phyloP scores from a whole-genome alignment of 306 rosid species.

The Phaseolus lunatus region DNA sequence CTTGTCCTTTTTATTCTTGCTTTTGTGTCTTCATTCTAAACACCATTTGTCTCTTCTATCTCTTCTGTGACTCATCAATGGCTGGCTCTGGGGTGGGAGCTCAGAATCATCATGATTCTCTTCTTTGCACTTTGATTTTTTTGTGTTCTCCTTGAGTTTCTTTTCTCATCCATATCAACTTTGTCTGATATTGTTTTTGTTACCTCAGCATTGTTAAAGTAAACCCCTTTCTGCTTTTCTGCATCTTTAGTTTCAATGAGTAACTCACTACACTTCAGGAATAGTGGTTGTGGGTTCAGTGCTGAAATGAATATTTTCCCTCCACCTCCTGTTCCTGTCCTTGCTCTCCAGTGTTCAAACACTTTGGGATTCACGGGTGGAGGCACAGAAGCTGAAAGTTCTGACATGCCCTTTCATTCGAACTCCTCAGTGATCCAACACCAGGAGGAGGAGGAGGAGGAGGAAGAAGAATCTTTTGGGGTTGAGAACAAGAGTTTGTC shows the following conservation, averaged over 20 bases:
- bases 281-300: constrained; percentile 23
- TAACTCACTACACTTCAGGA: constrained; percentile 37
- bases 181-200: neutral
- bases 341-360: constrained; percentile 6
- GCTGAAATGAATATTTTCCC: constrained; percentile 38
- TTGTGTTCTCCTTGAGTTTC: too few relatives aligned
- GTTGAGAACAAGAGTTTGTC: constrained; percentile 30
- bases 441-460: constrained; percentile 1
- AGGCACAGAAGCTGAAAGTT: neutral
- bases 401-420: constrained; percentile 44
- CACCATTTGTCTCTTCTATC: constrained; percentile 25
- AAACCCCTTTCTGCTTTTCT: neutral
- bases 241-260: constrained; percentile 42
- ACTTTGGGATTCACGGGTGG: constrained; percentile 15
- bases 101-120: neutral
- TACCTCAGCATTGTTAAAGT: constrained; percentile 1
- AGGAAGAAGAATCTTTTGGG: constrained; percentile 26
- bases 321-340: constrained; percentile 20
- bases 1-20: neutral
- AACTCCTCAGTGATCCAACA: constrained; percentile 27
- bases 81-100: constrained; percentile 3
- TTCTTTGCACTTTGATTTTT: neutral
- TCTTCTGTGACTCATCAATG: neutral
- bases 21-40: neutral
- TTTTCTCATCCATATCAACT: neutral